Percentiles rank a stretch among this genome's conserved stretches.
Evolutionary conservation across 2,329 filamentous ascomycete genomes (phyloP).

Genomic region (Fusarium sp.): DNA sequence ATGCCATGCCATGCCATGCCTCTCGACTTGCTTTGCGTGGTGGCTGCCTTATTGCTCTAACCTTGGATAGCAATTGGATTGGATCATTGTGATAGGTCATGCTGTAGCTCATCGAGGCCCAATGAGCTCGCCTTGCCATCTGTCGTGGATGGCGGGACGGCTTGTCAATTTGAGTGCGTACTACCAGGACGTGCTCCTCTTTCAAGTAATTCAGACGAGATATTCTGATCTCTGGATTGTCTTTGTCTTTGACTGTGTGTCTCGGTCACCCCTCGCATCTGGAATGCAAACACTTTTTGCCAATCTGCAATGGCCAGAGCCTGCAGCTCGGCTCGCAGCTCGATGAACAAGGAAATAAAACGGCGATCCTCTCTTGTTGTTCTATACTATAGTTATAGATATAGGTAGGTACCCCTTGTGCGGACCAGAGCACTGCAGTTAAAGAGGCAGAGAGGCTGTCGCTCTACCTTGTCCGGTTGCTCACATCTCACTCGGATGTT

Average conservation of each 20-base stretch:
- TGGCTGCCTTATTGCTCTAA: background rate
- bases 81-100: slow-evolving; percentile 22
- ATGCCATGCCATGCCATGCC: background rate
- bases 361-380: slow-evolving; percentile 5
- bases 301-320: slow-evolving; percentile 3
- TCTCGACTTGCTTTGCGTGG: background rate
- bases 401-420: too few species aligned
- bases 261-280: slow-evolving; percentile 15
- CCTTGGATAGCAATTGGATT: too few species aligned
- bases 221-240: background rate
- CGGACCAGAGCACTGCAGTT: background rate
- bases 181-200: background rate
- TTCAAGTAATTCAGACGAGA: slow-evolving; percentile 1
- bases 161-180: slow-evolving; percentile 11
- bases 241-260: slow-evolving; percentile 16
- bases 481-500: slow-evolving; percentile 16
- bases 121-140: slow-evolving; percentile 1
- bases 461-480: background rate
- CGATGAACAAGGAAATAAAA: background rate
- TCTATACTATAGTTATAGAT: too few species aligned
- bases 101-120: too few species aligned
- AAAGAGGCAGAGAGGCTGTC: slow-evolving; percentile 15
- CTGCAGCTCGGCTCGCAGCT: background rate
- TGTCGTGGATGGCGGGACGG: slow-evolving; percentile 8
- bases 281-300: slow-evolving; percentile 33